Base-by-base conservation (phyloP, 2,329 filamentous ascomycete genomes). In the Aspergillus hiratsukae region DNA sequence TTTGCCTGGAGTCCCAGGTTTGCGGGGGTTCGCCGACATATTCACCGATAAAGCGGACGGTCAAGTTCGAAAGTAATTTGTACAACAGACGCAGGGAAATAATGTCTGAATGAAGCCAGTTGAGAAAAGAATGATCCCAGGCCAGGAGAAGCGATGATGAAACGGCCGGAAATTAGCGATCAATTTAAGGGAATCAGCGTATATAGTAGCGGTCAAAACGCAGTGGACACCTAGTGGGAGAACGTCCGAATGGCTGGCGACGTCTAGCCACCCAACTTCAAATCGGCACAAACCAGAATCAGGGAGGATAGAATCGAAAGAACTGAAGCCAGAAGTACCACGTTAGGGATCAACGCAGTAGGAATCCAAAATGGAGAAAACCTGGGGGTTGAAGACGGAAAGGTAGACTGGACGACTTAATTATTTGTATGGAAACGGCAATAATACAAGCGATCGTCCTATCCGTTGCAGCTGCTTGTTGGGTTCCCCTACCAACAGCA, bases 21-120 rank as follows among this genome's bases (percentile, higher is more conserved):
- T 78, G 64, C 75, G 77, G 60, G 75, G 70, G 49, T 69, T 70
- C 61, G 75, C 69, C 66, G 76, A 78, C 76, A 78, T 77, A 56
- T 58, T 66, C 49, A 55, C 58, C 53, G 58, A 59, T 51, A 55
- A 58, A 53, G 51, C 14, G 48, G 41, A 54, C 17, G 35, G 49
- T 51, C 54, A 50, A 53, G 43, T 46, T 23, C 11, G 19, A 8
- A 56, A 29, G 51, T 29, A 41, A 48, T 35, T 40, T 52, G 31
- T 43, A 51, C 40, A 40, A 50, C 29, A 31, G 40, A 48, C 28
- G 51, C 53, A 52, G 48, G 53, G 46, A 45, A 54, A 54, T 52
- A 60, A 53, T 56, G 50, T 53, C 49, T 58, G 51, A 51, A 52
- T 55, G 54, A 66, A 51, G 37, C 41, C 29, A n/a, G 40, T 49